phyloP scores from a whole-genome alignment of 2,329 filamentous ascomycete species.

The Claviceps spartinae region DNA sequence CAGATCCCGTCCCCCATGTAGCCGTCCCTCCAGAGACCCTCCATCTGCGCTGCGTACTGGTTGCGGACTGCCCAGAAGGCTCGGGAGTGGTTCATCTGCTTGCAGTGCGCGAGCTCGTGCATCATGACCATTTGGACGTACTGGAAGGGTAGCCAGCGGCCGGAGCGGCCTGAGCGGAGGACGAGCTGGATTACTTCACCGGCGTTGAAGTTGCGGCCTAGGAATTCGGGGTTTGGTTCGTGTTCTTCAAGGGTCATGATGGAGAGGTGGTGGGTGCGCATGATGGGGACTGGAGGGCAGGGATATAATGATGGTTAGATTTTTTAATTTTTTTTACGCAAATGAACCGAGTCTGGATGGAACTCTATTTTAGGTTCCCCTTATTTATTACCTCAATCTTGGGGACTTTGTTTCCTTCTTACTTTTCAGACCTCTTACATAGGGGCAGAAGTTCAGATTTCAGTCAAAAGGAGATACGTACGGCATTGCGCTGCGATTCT shows the following conservation, averaged over 20 bases:
- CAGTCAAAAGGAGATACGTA: slow-evolving; percentile 18
- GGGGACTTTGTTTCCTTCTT: no score
- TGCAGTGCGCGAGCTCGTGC: slow-evolving; percentile 79
- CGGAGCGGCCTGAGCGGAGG: slow-evolving; percentile 49
- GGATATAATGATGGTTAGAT: no score
- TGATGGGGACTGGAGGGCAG: slow-evolving; percentile 44
- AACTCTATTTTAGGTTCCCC: no score
- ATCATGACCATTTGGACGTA: slow-evolving; percentile 95
- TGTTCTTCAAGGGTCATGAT: slow-evolving; percentile 69
- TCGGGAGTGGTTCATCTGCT: slow-evolving; percentile 80
- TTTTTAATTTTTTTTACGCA: no score
- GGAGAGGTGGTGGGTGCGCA: slow-evolving; percentile 50
- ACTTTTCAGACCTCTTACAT: no score
- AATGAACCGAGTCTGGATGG: no score
- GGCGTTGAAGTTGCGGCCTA: slow-evolving; percentile 81
- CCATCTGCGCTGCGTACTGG: slow-evolving; percentile 57
- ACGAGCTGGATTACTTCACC: slow-evolving; percentile 81
- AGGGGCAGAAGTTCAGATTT: no score
- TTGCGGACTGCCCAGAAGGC: slow-evolving; percentile 74
- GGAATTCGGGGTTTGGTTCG: slow-evolving; percentile 67
- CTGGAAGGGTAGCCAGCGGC: slow-evolving; percentile 64
- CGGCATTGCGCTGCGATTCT: slow-evolving; percentile 69
- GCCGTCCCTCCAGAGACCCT: slow-evolving; percentile 50
- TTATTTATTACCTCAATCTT: no score
- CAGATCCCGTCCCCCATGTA: slow-evolving; percentile 78